Percentiles rank a stretch among this genome's conserved stretches.
Conservation (phyloP, 2,329 filamentous ascomycete genomes). For the Colletotrichum ledebouriae region DNA sequence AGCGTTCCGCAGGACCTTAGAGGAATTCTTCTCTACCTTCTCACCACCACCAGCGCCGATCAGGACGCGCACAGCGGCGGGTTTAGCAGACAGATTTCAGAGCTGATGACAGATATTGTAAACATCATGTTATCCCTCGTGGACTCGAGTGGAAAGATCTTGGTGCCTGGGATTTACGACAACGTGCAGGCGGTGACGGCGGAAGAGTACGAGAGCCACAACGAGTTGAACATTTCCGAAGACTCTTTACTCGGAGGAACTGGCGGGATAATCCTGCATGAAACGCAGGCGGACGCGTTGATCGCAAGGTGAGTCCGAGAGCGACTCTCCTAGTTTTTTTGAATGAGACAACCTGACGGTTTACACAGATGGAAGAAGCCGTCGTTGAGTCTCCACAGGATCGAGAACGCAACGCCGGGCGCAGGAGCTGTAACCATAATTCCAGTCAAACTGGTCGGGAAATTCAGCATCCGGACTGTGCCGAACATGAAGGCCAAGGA, state of each 20-base stretch:
- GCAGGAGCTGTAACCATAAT: constrained; percentile 98
- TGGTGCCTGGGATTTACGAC: constrained; percentile 91
- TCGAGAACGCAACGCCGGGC: constrained; percentile 94
- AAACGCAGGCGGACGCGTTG: constrained; percentile 31
- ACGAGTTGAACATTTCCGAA: constrained; percentile 93
- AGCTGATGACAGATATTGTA: constrained; percentile 97
- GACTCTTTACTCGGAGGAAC: constrained; percentile 92
- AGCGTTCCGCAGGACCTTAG: constrained; percentile 97
- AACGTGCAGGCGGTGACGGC: constrained; percentile 89
- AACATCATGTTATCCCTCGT: constrained; percentile 86
- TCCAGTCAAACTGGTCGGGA: constrained; percentile 95
- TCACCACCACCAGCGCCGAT: constrained; percentile 90
- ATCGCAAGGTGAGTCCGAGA: constrained; percentile 20
- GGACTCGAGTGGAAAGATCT: constrained; percentile 90
- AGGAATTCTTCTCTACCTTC: constrained; percentile 96
- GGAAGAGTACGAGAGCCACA: constrained; percentile 90
- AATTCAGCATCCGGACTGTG: constrained; percentile 98
- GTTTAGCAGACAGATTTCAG: constrained; percentile 94
- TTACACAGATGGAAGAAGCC: constrained; percentile 97
- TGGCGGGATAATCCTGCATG: constrained; percentile 81
- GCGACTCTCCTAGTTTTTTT: constrained; percentile 66
- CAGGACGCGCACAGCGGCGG: constrained; percentile 97
- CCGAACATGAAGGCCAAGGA: constrained; percentile 95
- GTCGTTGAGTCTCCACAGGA: constrained; percentile 91
- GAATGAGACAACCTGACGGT: constrained; percentile 85